These are phyloP conservation scores for Entomortierella chlamydospora DNA, from an alignment of 192 early-diverging fungal genomes.

Conservation along the genomic window DNA sequence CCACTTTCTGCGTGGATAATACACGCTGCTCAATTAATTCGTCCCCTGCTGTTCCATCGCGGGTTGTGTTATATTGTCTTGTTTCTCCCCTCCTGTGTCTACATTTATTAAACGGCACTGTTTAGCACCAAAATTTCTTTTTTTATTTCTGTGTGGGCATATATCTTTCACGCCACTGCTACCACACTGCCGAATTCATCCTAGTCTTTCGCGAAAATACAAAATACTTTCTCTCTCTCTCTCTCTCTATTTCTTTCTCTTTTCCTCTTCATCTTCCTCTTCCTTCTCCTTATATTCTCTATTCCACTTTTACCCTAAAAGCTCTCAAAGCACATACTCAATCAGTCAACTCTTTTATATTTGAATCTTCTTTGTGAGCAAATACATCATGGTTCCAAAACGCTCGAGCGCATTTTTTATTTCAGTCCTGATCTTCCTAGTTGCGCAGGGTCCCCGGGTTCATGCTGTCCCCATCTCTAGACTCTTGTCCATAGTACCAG, in stretches of 20 bases:
- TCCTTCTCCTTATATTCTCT: not conserved
- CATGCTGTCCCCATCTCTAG: conserved; percentile 29
- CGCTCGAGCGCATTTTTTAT: conserved; percentile 13
- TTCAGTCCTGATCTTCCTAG: not conserved
- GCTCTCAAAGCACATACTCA: not conserved
- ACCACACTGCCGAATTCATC: too few species aligned
- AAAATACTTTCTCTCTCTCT: not conserved
- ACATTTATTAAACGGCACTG: too few species aligned
- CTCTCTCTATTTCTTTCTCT: not conserved
- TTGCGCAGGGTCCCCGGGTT: not conserved
- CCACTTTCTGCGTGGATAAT: too few species aligned
- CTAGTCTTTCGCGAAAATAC: too few species aligned
- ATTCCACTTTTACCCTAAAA: not conserved
- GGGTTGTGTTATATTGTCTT: too few species aligned
- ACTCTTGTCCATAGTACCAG: conserved; percentile 2
- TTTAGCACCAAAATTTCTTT: too few species aligned
- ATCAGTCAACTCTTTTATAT: not conserved
- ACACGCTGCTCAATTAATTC: conserved; percentile 1
- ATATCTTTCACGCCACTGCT: too few species aligned
- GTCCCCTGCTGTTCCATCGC: too few species aligned
- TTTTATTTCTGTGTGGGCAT: too few species aligned
- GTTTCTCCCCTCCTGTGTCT: too few species aligned
- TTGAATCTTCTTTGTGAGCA: not conserved
- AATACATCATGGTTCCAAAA: conserved; percentile 14
- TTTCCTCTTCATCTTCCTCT: not conserved